phyloP scores from a whole-genome alignment of 345 rosid genomes.

The Salix viminalis region DNA sequence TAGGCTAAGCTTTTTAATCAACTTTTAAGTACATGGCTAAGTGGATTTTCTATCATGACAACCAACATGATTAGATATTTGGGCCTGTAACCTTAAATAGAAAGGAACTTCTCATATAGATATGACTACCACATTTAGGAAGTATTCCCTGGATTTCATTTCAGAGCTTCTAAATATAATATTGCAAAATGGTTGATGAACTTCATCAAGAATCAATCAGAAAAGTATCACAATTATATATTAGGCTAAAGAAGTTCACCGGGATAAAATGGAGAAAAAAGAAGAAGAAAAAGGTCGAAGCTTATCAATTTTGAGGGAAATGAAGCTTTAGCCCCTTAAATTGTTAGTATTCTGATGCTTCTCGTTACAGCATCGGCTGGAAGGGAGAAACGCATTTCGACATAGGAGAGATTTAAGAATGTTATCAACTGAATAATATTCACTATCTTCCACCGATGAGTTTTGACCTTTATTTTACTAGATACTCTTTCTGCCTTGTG shows the following conservation, averaged over 20 bases:
- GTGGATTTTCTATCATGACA: constrained; percentile 36
- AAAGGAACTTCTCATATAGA: constrained; percentile 36
- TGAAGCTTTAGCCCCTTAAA: background rate
- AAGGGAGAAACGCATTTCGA: background rate
- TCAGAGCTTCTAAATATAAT: constrained; percentile 20
- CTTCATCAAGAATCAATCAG: constrained; percentile 3
- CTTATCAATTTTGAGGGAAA: background rate
- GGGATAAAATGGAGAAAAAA: background rate
- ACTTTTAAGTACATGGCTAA: constrained; percentile 39
- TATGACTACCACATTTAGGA: constrained; percentile 33
- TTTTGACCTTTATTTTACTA: background rate
- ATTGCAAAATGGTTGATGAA: constrained; percentile 20
- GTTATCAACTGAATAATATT: background rate
- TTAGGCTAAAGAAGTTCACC: background rate
- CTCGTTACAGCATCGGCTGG: background rate
- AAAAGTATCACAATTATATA: background rate
- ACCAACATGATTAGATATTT: constrained; percentile 62
- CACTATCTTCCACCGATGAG: background rate
- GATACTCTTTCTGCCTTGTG: background rate
- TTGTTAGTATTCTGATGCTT: background rate
- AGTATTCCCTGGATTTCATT: constrained; percentile 23
- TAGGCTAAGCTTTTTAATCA: constrained; percentile 29
- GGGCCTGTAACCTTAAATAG: constrained; percentile 42
- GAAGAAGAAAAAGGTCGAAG: background rate
- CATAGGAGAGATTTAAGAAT: background rate